Evolutionary conservation across 2,329 filamentous ascomycete species (phyloP).

Genomic region (Volutella citrinella): DNA sequence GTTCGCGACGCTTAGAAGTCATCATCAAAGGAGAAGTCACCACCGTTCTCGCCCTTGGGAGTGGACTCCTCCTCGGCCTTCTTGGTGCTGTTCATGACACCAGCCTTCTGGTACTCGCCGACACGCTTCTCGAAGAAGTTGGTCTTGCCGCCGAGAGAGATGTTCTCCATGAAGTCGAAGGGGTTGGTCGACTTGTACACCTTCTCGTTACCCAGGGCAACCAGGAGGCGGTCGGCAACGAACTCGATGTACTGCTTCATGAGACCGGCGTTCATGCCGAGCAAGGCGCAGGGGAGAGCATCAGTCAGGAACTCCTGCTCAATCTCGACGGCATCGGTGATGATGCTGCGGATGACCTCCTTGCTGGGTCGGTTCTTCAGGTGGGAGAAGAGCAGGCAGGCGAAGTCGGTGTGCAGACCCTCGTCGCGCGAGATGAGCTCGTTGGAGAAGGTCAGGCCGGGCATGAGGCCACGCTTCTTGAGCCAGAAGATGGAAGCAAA

Average conservation of each 20-base stretch:
- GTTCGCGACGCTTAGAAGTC: constrained; percentile 71
- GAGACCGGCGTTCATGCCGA: constrained; percentile 94
- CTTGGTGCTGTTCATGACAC: constrained; percentile 93
- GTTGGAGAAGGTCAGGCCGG: constrained; percentile 97
- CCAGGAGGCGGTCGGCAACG: constrained; percentile 89
- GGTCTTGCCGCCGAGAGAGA: constrained; percentile 97
- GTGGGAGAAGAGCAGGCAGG: constrained; percentile 96
- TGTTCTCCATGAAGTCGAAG: constrained; percentile 99
- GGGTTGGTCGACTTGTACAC: constrained; percentile 90
- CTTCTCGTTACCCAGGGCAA: constrained; percentile 92
- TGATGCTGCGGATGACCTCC: constrained; percentile 79
- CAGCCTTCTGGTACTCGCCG: constrained; percentile 98
- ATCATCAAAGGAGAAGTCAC: constrained; percentile 91
- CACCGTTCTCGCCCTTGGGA: constrained; percentile 58
- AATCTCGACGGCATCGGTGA: constrained; percentile 88
- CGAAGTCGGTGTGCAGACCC: constrained; percentile 98
- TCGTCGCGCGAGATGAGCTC: constrained; percentile 99
- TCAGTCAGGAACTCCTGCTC: constrained; percentile 98
- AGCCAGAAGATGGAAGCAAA: constrained; percentile 99
- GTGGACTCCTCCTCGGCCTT: constrained; percentile 54
- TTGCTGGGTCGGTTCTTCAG: constrained; percentile 86
- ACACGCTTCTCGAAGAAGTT: constrained; percentile 99
- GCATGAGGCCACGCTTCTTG: constrained; percentile 99
- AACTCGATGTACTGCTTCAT: constrained; percentile 99
- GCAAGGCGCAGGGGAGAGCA: constrained; percentile 84